phyloP scores from a whole-genome alignment of 495 filamentous ascomycete species.

The Bombardia bombarda region DNA sequence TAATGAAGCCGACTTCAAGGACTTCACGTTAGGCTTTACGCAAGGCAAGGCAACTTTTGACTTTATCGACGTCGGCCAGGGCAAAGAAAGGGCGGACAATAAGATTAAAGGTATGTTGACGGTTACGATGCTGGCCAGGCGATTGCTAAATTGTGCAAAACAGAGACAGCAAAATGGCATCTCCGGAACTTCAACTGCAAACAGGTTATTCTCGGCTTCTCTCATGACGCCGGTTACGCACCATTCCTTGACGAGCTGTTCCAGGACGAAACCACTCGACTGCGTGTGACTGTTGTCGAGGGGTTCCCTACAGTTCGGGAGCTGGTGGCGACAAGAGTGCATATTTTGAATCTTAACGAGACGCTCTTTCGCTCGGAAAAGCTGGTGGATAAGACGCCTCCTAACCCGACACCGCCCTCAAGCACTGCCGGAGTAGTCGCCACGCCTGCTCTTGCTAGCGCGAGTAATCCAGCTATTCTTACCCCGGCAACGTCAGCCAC shows the following conservation, averaged over 20 bases:
- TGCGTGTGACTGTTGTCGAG: conserved; percentile 66
- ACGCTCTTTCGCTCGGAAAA: conserved; percentile 60
- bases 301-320: conserved; percentile 64
- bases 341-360: conserved; percentile 48
- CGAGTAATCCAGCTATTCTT: background rate
- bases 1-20: conserved; percentile 44
- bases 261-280: conserved; percentile 41
- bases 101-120: conserved; percentile 71
- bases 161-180: conserved; percentile 46
- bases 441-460: background rate
- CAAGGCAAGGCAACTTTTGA: conserved; percentile 62
- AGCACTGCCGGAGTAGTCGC: background rate
- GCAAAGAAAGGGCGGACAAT: conserved; percentile 61
- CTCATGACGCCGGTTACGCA: conserved; percentile 66
- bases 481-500: conserved; percentile 9
- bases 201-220: conserved; percentile 72
- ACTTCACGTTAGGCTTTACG: conserved; percentile 73
- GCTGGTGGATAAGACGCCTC: conserved; percentile 26
- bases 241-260: conserved; percentile 59
- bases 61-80: conserved; percentile 65
- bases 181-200: conserved; percentile 72
- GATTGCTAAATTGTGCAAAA: too few species aligned
- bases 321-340: conserved; percentile 49
- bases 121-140: too few species aligned
- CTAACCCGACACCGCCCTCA: conserved; percentile 1